These are phyloP conservation scores for Clitoria ternatea DNA, from an alignment of 306 rosid genomes.

Conservation along the genomic window DNA sequence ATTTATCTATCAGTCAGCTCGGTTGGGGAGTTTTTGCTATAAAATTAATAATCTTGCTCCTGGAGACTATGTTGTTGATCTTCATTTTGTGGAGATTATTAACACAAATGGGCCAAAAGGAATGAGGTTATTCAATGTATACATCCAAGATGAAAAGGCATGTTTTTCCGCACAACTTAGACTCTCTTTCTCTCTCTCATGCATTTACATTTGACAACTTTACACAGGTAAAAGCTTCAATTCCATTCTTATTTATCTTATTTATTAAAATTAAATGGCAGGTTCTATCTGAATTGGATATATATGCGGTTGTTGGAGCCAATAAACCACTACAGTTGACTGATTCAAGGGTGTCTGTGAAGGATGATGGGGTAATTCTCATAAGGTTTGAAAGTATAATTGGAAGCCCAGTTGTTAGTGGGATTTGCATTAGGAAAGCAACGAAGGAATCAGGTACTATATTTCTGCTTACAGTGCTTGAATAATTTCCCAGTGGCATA, in stretches of 20 bases:
- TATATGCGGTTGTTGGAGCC: slow-evolving; percentile 77
- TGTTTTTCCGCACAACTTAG: slow-evolving; percentile 20
- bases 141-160: slow-evolving; percentile 77
- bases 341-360: slow-evolving; percentile 53
- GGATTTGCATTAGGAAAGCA: slow-evolving; percentile 70
- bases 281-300: slow-evolving; percentile 76
- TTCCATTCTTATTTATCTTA: too few relatives aligned
- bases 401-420: slow-evolving; percentile 78
- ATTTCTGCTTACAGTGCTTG: not conserved
- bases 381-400: slow-evolving; percentile 71
- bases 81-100: slow-evolving; percentile 77
- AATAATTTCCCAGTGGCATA: not conserved
- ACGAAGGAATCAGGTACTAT: slow-evolving; percentile 44
- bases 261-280: slow-evolving; percentile 32
- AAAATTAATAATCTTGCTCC: slow-evolving; percentile 58
- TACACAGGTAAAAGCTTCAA: not conserved
- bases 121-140: slow-evolving; percentile 72
- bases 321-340: slow-evolving; percentile 69
- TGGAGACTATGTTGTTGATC: slow-evolving; percentile 66
- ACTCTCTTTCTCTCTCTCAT: not conserved
- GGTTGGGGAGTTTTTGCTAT: slow-evolving; percentile 61
- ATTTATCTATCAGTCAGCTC: slow-evolving; percentile 64
- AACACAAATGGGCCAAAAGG: slow-evolving; percentile 84
- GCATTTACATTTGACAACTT: not conserved
- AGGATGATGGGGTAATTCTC: slow-evolving; percentile 55